phyloP scores from a whole-genome alignment of 1,284 basidiomycete species.

The Ganoderma resinaceum region DNA sequence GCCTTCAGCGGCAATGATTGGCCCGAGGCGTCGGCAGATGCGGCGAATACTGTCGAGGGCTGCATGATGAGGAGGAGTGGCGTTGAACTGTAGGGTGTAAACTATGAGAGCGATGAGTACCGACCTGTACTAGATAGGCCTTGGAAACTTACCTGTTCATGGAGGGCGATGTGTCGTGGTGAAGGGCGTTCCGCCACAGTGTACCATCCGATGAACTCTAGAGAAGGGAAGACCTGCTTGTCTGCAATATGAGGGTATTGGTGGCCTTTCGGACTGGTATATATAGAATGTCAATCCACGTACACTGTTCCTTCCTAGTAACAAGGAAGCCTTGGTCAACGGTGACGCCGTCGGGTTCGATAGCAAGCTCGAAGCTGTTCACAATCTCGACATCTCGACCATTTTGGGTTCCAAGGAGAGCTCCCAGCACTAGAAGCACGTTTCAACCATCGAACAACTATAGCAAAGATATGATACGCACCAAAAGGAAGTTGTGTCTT shows the following conservation, averaged over 20 bases:
- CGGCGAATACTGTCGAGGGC: constrained; percentile 56
- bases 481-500: constrained; percentile 69
- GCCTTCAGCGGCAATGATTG: constrained; percentile 86
- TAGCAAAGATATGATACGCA: constrained; percentile 40
- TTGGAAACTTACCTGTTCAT: constrained; percentile 73
- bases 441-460: constrained; percentile 5
- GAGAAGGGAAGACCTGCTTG: constrained; percentile 96
- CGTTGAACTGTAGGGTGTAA: constrained; percentile 75
- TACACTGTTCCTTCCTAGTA: constrained; percentile 90
- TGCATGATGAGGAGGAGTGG: constrained; percentile 80
- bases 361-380: constrained; percentile 92
- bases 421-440: constrained; percentile 78
- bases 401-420: constrained; percentile 92
- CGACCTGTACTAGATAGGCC: background rate
- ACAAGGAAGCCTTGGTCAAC: constrained; percentile 87
- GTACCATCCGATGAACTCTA: constrained; percentile 98
- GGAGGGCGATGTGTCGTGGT: constrained; percentile 77
- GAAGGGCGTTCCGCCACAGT: constrained; percentile 81
- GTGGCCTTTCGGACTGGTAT: background rate
- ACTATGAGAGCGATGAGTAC: constrained; percentile 48
- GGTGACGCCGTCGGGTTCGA: constrained; percentile 57
- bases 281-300: constrained; percentile 35
- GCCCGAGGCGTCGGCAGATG: constrained; percentile 60
- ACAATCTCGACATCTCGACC: constrained; percentile 96
- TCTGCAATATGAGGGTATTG: constrained; percentile 56